phyloP scores from a whole-genome alignment of 768 basidiomycete genomes.

The Trametes cingulata region DNA sequence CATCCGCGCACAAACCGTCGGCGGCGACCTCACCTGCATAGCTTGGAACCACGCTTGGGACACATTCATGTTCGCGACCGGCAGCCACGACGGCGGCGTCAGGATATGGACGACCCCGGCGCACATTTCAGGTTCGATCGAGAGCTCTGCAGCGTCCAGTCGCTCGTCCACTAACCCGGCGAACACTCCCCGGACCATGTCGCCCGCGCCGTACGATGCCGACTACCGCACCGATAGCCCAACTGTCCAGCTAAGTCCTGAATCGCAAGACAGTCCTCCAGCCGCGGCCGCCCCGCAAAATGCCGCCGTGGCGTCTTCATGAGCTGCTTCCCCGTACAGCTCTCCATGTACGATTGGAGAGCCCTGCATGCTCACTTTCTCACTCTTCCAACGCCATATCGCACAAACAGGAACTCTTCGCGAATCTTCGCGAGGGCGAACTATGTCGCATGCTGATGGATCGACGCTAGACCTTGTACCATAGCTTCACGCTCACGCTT shows the following conservation, averaged over 20 bases:
- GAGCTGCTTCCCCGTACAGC: neutral
- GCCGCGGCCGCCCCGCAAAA: neutral
- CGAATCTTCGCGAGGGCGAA: constrained; percentile 5
- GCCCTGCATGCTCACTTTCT: neutral
- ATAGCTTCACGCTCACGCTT: neutral
- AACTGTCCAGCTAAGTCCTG: neutral
- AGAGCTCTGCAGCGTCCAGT: constrained; percentile 11
- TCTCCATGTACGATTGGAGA: too few relatives aligned
- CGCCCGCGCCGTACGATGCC: constrained; percentile 20
- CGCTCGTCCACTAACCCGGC: constrained; percentile 8
- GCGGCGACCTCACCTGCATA: constrained; percentile 72
- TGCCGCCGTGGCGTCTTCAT: neutral
- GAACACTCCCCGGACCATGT: constrained; percentile 22
- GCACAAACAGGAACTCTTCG: too few relatives aligned
- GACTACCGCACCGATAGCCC: constrained; percentile 22
- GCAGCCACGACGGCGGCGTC: constrained; percentile 74
- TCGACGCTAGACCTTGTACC: constrained; percentile 4
- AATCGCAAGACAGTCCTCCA: neutral
- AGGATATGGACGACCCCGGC: constrained; percentile 60
- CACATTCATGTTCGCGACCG: constrained; percentile 72
- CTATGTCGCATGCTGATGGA: constrained; percentile 5
- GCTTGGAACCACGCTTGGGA: constrained; percentile 76
- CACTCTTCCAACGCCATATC: neutral
- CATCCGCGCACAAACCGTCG: constrained; percentile 56
- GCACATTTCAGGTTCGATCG: constrained; percentile 4